Conservation (phyloP, 2,329 filamentous ascomycete species). For the Scedosporium minutisporum region DNA sequence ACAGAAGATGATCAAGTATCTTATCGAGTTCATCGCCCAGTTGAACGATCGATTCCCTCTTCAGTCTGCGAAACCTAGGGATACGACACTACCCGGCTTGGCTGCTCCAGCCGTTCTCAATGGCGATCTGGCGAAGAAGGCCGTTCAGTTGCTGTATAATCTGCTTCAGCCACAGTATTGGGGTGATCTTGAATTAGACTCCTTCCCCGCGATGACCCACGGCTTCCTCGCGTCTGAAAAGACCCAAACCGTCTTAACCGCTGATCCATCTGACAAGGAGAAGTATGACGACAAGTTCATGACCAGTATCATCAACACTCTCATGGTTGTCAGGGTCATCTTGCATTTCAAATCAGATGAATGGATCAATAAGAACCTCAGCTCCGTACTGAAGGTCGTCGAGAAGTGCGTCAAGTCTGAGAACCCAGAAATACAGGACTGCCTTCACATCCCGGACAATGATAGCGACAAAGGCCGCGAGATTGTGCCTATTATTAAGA, state of each 20-base stretch:
- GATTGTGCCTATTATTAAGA: constrained; percentile 65
- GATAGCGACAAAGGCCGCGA: constrained; percentile 60
- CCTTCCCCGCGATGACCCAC: constrained; percentile 74
- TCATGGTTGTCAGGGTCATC: constrained; percentile 85
- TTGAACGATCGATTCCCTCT: constrained; percentile 77
- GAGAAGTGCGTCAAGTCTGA: constrained; percentile 86
- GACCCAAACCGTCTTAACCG: constrained; percentile 48
- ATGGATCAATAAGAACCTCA: constrained; percentile 75
- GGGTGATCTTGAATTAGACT: constrained; percentile 83
- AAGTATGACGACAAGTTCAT: constrained; percentile 76
- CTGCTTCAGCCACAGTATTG: constrained; percentile 81
- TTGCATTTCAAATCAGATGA: constrained; percentile 81
- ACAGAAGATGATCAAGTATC: constrained; percentile 81
- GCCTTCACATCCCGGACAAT: constrained; percentile 65
- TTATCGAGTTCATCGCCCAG: constrained; percentile 89
- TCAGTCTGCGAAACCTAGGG: constrained; percentile 58
- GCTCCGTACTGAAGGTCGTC: constrained; percentile 73
- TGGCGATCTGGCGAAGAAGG: constrained; percentile 76
- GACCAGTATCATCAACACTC: constrained; percentile 82
- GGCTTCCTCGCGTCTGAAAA: constrained; percentile 77
- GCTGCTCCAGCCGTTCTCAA: constrained; percentile 38
- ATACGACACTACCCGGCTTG: constrained; percentile 23
- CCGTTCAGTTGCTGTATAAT: constrained; percentile 71
- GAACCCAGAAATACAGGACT: constrained; percentile 87
- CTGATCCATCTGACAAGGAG: constrained; percentile 53